These are phyloP conservation scores for Ramichloridium luteum DNA, from an alignment of 2,329 filamentous ascomycete species.

Conservation along the genomic window DNA sequence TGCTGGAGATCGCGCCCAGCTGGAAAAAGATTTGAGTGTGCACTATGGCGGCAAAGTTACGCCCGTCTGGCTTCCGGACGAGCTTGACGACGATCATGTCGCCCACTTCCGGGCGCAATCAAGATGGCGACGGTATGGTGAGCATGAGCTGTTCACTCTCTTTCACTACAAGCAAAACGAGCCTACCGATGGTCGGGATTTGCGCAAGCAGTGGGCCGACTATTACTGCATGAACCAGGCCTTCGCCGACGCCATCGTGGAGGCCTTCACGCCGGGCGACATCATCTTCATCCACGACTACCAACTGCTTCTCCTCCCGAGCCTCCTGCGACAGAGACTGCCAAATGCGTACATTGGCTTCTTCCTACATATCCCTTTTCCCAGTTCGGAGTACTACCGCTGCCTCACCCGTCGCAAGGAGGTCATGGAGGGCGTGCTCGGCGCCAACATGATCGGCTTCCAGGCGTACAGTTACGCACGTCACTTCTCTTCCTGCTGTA, in stretches of 20 bases:
- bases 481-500: conserved; percentile 90
- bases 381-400: conserved; percentile 87
- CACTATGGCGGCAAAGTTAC: conserved; percentile 66
- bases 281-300: conserved; percentile 91
- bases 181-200: conserved; percentile 70
- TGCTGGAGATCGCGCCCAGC: conserved; percentile 53
- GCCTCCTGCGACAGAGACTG: conserved; percentile 71
- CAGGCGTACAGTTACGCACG: conserved; percentile 92
- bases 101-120: conserved; percentile 68
- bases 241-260: conserved; percentile 79
- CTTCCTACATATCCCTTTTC: conserved; percentile 88
- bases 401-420: conserved; percentile 83
- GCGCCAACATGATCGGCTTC: conserved; percentile 87
- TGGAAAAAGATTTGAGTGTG: conserved; percentile 63
- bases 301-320: conserved; percentile 79
- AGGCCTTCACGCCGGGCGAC: conserved; percentile 84
- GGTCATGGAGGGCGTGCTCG: conserved; percentile 76
- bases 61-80: conserved; percentile 81
- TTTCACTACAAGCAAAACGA: conserved; percentile 96
- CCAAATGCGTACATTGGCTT: conserved; percentile 90
- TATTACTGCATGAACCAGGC: conserved; percentile 88
- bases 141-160: conserved; percentile 81
- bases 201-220: conserved; percentile 77
- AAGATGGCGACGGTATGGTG: conserved; percentile 80
- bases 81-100: conserved; percentile 52